A percentile compares a stretch with the other conserved stretches of the same genome.
phyloP scores from a whole-genome alignment of 2,329 filamentous ascomycete genomes.

The Rutstroemia sydowiana region DNA sequence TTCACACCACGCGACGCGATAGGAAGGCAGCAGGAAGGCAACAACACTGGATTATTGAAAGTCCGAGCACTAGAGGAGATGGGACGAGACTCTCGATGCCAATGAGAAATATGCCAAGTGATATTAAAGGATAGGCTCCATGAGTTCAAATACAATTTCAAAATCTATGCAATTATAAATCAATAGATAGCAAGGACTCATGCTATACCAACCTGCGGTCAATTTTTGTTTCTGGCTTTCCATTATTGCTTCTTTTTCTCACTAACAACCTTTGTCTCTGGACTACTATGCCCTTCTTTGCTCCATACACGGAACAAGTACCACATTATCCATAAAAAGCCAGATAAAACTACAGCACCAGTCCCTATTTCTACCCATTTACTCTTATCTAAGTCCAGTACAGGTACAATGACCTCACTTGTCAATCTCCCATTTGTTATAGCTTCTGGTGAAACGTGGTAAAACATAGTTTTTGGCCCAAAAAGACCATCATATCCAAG shows the following conservation, averaged over 20 bases:
- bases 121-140: too few species aligned
- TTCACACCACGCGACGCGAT: too few species aligned
- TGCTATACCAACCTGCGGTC: neutral
- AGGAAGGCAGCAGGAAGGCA: too few species aligned
- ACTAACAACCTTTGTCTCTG: neutral
- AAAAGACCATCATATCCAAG: slow-evolving; percentile 85
- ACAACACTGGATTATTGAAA: too few species aligned
- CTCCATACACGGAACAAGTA: slow-evolving; percentile 24
- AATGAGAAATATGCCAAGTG: too few species aligned
- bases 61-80: too few species aligned
- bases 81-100: too few species aligned
- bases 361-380: slow-evolving; percentile 48
- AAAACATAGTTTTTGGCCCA: slow-evolving; percentile 69
- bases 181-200: neutral
- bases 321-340: slow-evolving; percentile 64
- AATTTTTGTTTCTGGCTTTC: neutral
- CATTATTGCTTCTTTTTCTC: slow-evolving; percentile 20
- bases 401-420: slow-evolving; percentile 55
- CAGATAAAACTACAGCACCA: slow-evolving; percentile 48
- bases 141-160: too few species aligned
- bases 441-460: slow-evolving; percentile 56
- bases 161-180: neutral
- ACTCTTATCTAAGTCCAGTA: slow-evolving; percentile 48
- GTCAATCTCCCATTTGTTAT: slow-evolving; percentile 33
- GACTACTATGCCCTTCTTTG: slow-evolving; percentile 18